Evolutionary conservation across 108 stramenopile genomes (phyloP), one percentile per base, ranked within the genome.

Genomic region (Seminavis robusta): DNA sequence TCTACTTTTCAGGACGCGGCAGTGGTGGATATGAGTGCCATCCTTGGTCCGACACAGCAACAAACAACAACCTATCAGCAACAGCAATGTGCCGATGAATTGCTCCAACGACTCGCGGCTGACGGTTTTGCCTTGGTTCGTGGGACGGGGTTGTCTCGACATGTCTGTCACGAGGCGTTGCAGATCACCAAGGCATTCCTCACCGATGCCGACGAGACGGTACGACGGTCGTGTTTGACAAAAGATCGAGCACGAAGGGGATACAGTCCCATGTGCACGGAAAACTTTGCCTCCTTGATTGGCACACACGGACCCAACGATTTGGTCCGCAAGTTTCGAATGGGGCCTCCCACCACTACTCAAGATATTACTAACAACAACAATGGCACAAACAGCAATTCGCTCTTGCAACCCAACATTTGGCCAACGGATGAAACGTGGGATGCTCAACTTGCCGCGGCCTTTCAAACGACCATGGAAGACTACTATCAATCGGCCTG

Each of bases 211-310:
- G 65, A 71, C 36, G 86, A 88, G 62, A 45, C 59, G 2, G 83
- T 88, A 3, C 63, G 83, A 11, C 70, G 80, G 19, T 84, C 82
- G 20, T 82, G 80, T 45, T 52, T 88, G 24, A 56, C 70, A 13
- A 77, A 66, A 55, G 86, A 88, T 59, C 61, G 86, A 26, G 82
- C 86, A 29, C 56, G 86, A 21, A 55, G 86, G 20, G 86, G 86
- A 17, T 88, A 88, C 30, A 67, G 65, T 63, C 86, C 86, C 25
- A 79, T 79, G 59, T 52, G 60, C 43, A 76, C 75, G 0, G 86
- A 88, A 54, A 88, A 88, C 41, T 88, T 88, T 69, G 80, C 82
- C 4, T 80, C 78, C 0, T 57, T 88, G 33, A 47, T 88, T 16
- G 80, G 82, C 21, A 33, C 70, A 47, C 33, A 70, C 2, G 86